Percentiles rank a stretch among this genome's conserved stretches.
Evolutionary conservation across 306 rosid genomes (phyloP).

Genomic region (Rosa multiflora): DNA sequence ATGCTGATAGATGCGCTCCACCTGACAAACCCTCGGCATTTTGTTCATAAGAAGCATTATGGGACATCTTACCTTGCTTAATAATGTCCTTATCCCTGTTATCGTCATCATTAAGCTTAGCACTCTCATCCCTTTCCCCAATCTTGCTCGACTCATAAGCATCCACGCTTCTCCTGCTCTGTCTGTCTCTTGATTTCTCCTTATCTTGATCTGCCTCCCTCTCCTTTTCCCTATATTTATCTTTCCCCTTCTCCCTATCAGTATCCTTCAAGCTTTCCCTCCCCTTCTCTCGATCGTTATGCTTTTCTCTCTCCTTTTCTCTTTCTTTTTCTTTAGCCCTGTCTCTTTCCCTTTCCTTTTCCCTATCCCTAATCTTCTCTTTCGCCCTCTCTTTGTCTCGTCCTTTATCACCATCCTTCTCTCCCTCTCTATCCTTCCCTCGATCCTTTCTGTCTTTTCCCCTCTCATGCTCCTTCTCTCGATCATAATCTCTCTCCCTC

Average conservation of each 20-base stretch:
- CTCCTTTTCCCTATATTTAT: constrained; percentile 53
- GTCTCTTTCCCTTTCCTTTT: constrained; percentile 17
- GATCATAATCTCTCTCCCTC: constrained; percentile 71
- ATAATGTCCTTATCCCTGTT: constrained; percentile 48
- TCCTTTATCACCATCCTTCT: constrained; percentile 56
- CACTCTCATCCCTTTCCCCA: constrained; percentile 42
- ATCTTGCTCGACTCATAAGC: constrained; percentile 50
- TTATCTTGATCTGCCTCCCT: constrained; percentile 41
- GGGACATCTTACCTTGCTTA: constrained; percentile 43
- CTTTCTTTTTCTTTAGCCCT: constrained; percentile 23
- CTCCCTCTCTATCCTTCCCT: constrained; percentile 57
- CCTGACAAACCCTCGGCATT: constrained; percentile 35
- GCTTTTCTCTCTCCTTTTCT: constrained; percentile 26
- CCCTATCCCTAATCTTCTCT: constrained; percentile 62
- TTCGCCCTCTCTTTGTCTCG: constrained; percentile 65
- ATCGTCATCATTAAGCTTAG: constrained; percentile 42
- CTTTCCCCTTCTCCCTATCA: constrained; percentile 41
- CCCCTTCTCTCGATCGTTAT: constrained; percentile 21
- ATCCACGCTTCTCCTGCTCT: constrained; percentile 44
- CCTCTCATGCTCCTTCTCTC: constrained; percentile 68
- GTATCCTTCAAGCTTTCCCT: constrained; percentile 20
- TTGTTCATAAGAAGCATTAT: constrained; percentile 33
- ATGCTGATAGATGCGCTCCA: constrained; percentile 33
- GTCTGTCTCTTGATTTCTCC: constrained; percentile 59
- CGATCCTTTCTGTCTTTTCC: constrained; percentile 56